Percentiles rank a stretch among this genome's conserved stretches.
phyloP scores from a whole-genome alignment of 805 yeast species.

The Candida xyloterini region DNA sequence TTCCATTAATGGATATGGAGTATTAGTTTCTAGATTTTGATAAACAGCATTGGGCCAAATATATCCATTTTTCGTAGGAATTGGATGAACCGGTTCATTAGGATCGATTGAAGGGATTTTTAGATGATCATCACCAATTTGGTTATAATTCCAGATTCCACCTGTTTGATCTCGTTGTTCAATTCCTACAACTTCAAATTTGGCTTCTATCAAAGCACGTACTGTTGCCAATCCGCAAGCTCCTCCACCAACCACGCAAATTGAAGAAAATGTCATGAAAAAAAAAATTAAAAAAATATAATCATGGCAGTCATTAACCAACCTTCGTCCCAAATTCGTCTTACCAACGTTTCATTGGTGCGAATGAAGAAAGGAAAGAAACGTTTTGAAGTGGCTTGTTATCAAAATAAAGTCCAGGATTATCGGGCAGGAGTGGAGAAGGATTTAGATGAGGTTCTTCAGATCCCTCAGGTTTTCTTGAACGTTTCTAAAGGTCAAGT shows the following conservation, averaged over 20 bases:
- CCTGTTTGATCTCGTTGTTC: constrained; percentile 64
- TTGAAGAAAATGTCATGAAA: constrained; percentile 12
- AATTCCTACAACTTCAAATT: constrained; percentile 51
- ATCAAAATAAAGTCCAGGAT: constrained; percentile 95
- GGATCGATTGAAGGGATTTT: constrained; percentile 34
- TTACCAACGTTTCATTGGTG: constrained; percentile 93
- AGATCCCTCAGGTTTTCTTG: constrained; percentile 88
- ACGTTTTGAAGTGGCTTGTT: constrained; percentile 93
- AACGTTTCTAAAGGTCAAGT: constrained; percentile 94
- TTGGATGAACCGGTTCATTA: constrained; percentile 10
- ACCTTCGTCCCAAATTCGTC: constrained; percentile 82
- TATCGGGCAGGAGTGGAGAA: constrained; percentile 87
- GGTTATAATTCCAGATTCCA: constrained; percentile 73
- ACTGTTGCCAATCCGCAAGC: constrained; percentile 70
- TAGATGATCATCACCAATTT: constrained; percentile 17
- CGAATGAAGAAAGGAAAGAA: constrained; percentile 88
- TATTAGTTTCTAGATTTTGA: constrained; percentile 65
- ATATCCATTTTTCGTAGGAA: constrained; percentile 16
- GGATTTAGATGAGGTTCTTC: constrained; percentile 92
- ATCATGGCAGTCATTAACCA: constrained; percentile 59
- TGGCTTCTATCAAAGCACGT: constrained; percentile 50
- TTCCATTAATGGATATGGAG: constrained; percentile 64
- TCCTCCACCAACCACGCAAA: constrained; percentile 78
- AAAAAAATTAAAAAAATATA: constrained; percentile 1
- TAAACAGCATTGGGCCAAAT: constrained; percentile 59